Evolutionary conservation across 176 grass and related monocot genomes (phyloP).

Genomic region (Triticum turgidum): DNA sequence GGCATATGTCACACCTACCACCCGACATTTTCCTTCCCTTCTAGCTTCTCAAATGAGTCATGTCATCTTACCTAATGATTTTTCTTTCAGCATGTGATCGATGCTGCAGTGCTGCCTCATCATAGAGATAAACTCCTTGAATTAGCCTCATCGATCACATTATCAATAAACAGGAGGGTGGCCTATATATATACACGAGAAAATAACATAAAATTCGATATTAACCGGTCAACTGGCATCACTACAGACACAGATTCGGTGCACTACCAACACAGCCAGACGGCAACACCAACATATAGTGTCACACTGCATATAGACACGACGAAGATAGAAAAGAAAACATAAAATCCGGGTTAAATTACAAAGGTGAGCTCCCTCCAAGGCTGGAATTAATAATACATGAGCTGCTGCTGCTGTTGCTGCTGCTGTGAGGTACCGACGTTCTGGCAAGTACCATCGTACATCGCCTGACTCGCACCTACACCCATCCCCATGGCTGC

Average conservation of each 20-base stretch:
- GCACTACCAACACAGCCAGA: background rate
- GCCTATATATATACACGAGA: background rate
- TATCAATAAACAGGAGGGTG: background rate
- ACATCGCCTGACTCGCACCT: constrained; percentile 61
- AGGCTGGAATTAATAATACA: constrained; percentile 60
- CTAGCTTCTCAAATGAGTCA: too few species aligned
- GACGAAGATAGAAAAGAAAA: background rate
- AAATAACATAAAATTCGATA: background rate
- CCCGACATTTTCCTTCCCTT: too few species aligned
- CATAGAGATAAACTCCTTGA: background rate
- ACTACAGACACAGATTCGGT: background rate
- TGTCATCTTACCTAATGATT: too few species aligned
- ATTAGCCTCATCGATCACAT: background rate
- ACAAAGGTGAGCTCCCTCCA: background rate
- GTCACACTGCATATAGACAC: constrained; percentile 1
- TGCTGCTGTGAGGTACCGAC: constrained; percentile 39
- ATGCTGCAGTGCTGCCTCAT: too few species aligned
- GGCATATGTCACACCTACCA: too few species aligned
- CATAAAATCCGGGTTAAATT: background rate
- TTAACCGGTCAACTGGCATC: constrained; percentile 4
- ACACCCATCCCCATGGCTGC: constrained; percentile 60
- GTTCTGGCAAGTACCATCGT: constrained; percentile 67
- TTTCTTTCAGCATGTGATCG: too few species aligned
- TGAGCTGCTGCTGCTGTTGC: constrained; percentile 44
- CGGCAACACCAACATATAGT: background rate